Percentiles rank a stretch among this genome's conserved stretches.
These are phyloP conservation scores for Capronia coronata DNA, from an alignment of 2,329 filamentous ascomycete genomes.

Conservation along the genomic window DNA sequence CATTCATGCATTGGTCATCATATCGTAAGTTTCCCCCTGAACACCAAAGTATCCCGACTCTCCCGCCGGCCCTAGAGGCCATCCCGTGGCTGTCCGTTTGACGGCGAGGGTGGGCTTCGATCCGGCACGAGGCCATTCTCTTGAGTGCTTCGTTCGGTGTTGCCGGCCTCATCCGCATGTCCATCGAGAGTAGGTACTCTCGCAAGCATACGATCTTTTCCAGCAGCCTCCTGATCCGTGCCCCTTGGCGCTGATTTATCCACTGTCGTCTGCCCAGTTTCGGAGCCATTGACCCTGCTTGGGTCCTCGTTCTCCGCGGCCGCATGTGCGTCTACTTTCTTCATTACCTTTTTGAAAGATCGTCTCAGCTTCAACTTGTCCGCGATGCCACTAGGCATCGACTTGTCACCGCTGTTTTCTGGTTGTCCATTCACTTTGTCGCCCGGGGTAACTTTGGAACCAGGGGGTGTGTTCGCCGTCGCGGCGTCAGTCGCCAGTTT, in stretches of 20 bases:
- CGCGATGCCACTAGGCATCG: constrained; percentile 8
- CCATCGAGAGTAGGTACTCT: constrained; percentile 6
- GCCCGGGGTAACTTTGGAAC: constrained; percentile 6
- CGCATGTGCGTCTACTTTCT: constrained; percentile 15
- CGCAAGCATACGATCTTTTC: constrained; percentile 1
- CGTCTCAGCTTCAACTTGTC: constrained; percentile 21
- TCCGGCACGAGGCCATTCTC: constrained; percentile 1
- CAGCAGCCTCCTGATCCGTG: constrained; percentile 16
- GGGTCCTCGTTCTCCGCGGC: constrained; percentile 8
- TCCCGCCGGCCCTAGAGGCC: no score
- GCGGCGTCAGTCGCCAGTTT: constrained; percentile 10
- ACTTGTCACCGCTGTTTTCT: constrained; percentile 6
- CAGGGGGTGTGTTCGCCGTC: constrained; percentile 3
- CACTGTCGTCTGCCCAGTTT: constrained; percentile 22
- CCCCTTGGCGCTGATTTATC: constrained; percentile 23
- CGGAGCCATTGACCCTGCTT: constrained; percentile 10
- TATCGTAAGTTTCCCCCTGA: background rate
- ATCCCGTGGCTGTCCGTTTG: background rate
- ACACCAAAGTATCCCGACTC: background rate
- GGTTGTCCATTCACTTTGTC: constrained; percentile 16
- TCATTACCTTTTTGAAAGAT: constrained; percentile 23
- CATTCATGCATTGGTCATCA: constrained; percentile 5
- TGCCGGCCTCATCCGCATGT: constrained; percentile 6
- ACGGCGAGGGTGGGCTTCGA: background rate
- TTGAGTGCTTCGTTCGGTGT: no score